These are phyloP conservation scores for Coprinopsis strossmayeri DNA, from an alignment of 768 basidiomycete species.

Conservation along the genomic window DNA sequence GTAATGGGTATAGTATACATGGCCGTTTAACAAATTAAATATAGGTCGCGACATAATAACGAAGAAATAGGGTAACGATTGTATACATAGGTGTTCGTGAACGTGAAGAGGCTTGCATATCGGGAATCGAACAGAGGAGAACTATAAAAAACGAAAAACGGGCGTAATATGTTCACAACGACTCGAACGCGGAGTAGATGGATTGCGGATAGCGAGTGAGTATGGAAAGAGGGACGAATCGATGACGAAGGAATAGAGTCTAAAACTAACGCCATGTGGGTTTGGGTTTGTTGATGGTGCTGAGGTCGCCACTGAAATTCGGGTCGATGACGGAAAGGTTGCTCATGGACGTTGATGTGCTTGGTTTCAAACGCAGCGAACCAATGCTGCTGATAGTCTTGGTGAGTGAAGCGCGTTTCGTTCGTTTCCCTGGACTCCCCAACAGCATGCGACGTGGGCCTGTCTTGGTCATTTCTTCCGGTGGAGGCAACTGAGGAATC, in stretches of 20 bases:
- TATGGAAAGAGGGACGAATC: not conserved
- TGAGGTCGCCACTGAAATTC: constrained; percentile 25
- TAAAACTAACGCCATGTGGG: constrained; percentile 54
- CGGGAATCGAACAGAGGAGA: not conserved
- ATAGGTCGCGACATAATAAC: not conserved
- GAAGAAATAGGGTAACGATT: not conserved
- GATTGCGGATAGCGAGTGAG: constrained; percentile 1
- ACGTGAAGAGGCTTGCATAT: not conserved
- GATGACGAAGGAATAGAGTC: constrained; percentile 2
- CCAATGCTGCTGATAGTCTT: constrained; percentile 30
- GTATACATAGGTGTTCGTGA: not conserved
- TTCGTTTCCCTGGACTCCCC: constrained; percentile 52
- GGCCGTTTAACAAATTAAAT: not conserved
- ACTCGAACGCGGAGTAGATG: constrained; percentile 1
- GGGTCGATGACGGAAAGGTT: constrained; percentile 32
- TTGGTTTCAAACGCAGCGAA: constrained; percentile 22
- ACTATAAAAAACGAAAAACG: not conserved
- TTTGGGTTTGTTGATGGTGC: constrained; percentile 35
- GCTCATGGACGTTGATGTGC: constrained; percentile 19
- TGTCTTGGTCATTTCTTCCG: constrained; percentile 18
- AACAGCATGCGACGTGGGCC: constrained; percentile 31
- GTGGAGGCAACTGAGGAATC: constrained; percentile 64
- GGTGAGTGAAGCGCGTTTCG: constrained; percentile 50
- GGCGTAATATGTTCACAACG: not conserved
- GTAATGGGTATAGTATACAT: constrained; percentile 4